Evolutionary conservation across 169 alveolate species (phyloP).

Genomic region (Plasmodium relictum): DNA sequence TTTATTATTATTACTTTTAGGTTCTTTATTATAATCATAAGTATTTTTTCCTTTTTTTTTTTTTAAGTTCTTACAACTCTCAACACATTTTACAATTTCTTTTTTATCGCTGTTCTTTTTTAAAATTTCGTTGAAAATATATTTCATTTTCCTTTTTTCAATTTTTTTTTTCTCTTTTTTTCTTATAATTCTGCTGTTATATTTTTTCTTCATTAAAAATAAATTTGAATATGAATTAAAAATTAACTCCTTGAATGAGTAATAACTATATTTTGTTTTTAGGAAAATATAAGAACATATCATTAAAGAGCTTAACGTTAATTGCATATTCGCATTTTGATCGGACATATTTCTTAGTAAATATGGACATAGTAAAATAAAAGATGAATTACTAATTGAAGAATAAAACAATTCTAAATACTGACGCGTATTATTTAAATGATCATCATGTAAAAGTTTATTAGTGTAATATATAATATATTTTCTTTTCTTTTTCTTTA

Average conservation of each 20-base stretch:
- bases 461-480: constrained; percentile 26
- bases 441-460: constrained; percentile 26
- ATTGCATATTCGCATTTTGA: constrained; percentile 8
- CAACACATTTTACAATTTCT: constrained; percentile 17
- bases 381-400: constrained; percentile 47
- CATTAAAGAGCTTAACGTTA: constrained; percentile 28
- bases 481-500: constrained; percentile 20
- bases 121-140: constrained; percentile 16
- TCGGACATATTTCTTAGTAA: constrained; percentile 11
- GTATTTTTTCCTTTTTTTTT: too few relatives aligned
- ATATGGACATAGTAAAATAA: constrained; percentile 37
- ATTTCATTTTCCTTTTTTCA: constrained; percentile 24
- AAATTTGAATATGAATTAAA: constrained; percentile 15
- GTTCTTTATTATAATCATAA: neutral
- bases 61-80: neutral
- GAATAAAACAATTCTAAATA: constrained; percentile 42
- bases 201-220: constrained; percentile 5
- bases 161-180: neutral
- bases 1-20: neutral
- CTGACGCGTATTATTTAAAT: constrained; percentile 48
- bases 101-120: constrained; percentile 2
- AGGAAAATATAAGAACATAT: constrained; percentile 26
- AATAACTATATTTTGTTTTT: constrained; percentile 31
- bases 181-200: neutral
- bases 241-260: constrained; percentile 33